Base-by-base conservation (phyloP, 371 early-diverging fungal genomes). In the Blakeslea trispora region DNA sequence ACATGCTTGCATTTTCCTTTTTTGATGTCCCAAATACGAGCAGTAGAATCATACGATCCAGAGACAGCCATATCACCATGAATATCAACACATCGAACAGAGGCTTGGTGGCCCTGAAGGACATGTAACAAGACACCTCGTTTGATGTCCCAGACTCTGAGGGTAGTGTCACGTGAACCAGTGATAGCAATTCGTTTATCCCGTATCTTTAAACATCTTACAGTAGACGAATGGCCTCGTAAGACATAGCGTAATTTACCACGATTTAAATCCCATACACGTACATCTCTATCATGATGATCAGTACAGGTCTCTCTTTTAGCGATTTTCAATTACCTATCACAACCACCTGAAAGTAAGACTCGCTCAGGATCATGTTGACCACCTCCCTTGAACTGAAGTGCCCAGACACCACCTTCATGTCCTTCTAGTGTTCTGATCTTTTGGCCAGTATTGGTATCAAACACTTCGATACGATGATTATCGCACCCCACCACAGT, bases 31-130 rank as follows among this genome's bases (percentile, higher is more conserved):
- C 99, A 98, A 7, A 93, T 81, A 10, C 93, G 82, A 1, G 91
- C 94, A 0, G 91, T 89, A 14, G 81, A 80, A 66, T 97, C 99
- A 66, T 97, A 98, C 0, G 91, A 91, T 13, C 96, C 97, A 39
- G 87, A 86, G 5, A 95, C 89, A 4, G 94, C 76, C 15, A 83
- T 69, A 42, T 89, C 79, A 1, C 86, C 91, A 57, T 80, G 68
- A 13, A 87, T 86, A 23, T 93, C 95, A 22, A 98, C 73, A 50
- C 97, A 90, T 43, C 87, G 76, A 5, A 94, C 95, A 46, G 84
- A 81, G 11, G 91, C 87, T 64, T 90, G 73, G 82, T 93, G 74
- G 70, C 99, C 80, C 54, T 75, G 43, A 66, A 91, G 52, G 71
- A 86, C 61, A 70, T 86, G 83, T 19, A 75, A 21, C 31, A 83